These are phyloP conservation scores for Jamesozyma rosinii DNA, from an alignment of 805 yeast species.

Conservation along the genomic window DNA sequence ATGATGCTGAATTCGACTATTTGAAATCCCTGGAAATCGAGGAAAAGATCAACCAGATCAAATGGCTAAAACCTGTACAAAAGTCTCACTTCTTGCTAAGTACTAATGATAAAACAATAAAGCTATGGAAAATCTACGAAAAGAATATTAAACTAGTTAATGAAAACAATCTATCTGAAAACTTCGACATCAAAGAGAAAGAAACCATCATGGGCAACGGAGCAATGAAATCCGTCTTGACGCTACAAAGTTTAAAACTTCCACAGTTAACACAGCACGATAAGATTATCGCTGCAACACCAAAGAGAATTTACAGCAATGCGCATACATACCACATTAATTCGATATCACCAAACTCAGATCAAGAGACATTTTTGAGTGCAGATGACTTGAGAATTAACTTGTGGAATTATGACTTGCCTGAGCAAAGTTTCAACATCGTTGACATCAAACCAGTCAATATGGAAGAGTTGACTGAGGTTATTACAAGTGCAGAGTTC, in stretches of 20 bases:
- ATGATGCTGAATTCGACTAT: conserved; percentile 97
- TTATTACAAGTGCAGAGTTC: conserved; percentile 91
- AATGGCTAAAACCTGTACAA: conserved; percentile 83
- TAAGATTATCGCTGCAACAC: conserved; percentile 89
- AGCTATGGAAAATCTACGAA: conserved; percentile 92
- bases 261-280: conserved; percentile 92
- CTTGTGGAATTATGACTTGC: conserved; percentile 88
- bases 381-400: conserved; percentile 93
- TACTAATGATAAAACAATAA: conserved; percentile 96
- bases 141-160: conserved; percentile 85
- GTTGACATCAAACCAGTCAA: conserved; percentile 96
- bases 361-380: conserved; percentile 88
- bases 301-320: conserved; percentile 81
- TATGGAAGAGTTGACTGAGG: conserved; percentile 98
- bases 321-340: conserved; percentile 98
- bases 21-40: conserved; percentile 92
- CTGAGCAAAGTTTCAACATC: conserved; percentile 92
- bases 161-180: conserved; percentile 71
- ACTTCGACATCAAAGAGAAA: conserved; percentile 10
- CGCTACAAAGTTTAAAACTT: conserved; percentile 47
- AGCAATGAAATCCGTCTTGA: conserved; percentile 26
- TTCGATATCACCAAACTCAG: conserved; percentile 87
- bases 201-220: conserved; percentile 9
- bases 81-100: conserved; percentile 83
- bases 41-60: conserved; percentile 94